Base-by-base conservation (phyloP, 192 early-diverging fungal genomes). In the Coemansia sp. region DNA sequence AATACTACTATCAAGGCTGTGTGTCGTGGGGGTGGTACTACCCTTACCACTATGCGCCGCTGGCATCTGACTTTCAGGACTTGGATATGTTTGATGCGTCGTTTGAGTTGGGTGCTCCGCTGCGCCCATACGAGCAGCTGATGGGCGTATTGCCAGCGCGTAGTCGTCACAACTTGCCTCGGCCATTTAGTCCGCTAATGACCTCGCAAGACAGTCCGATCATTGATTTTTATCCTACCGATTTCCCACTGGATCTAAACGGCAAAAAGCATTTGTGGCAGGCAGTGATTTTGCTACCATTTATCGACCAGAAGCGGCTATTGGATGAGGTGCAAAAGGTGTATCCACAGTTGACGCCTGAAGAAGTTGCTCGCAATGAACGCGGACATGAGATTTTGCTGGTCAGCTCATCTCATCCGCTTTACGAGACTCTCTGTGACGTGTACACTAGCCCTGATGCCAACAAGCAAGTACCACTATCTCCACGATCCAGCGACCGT, bases 21-120 rank as follows among this genome's bases (percentile, higher is more conserved):
- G 86, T 82, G 19, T 97, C 95, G 14, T 99, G 96, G 96, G 85
- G 80, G 33, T 99, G 95, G 95, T 99, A 91, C 80, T 99, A 91
- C 57, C 95, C 95, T 6, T 98, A 91, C 71, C 91, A 97, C 80
- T 99, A 98, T 61, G 88, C 96, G 16, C 94, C 94, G 1, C 75
- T 91, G 54, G 86, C 88, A 3, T 86, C 85, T 0, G 93, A 98
- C 66, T 88, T 96, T 50, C 56, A 76, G 7, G 83, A 93, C 63
- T 74, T 99, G 50, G 83, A 70, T 43, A 70, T 83, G 31, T 72
- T 93, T 59, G 70, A 87, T 48, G 75, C 91, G 55, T 61, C 87
- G 30, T 94, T 98, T 59, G 88, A 96, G 16, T 72, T 89, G 18
- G 91, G 91, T 35, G 67, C 75, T 15, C 95, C 96, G 1, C 87